Base-by-base conservation (phyloP, 176 grass and related monocot species). In the Metroxylon sagu region DNA sequence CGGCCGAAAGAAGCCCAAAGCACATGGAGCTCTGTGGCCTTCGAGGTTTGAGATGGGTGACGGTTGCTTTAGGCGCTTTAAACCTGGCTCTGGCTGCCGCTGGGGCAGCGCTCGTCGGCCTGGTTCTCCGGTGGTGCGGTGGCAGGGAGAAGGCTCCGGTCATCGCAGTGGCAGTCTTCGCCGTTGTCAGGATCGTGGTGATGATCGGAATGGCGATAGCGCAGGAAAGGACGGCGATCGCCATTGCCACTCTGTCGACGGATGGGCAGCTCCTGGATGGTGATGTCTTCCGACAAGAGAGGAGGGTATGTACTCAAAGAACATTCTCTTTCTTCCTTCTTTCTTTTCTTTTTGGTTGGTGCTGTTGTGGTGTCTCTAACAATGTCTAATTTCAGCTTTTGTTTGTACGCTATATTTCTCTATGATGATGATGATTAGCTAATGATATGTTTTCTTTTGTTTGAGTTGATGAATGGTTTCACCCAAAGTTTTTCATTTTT, bases 131-230 rank as follows among this genome's bases (percentile, higher is more conserved):
- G 5, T 14, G 49, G 14, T 83, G 71, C 71, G 62, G 57, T 60
- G 2, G 3, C 14, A 68, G 26, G 76, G 76, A 79, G 71, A 63
- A 55, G 57, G 69, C 26, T 29, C 52, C 49, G 16, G 60, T n/a
- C 18, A 59, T 5, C 19, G 65, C 50, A 14, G 69, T 61, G 49
- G 72, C 54, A 18, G 62, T 39, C 26, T 19, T 71, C 50, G 64
- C 67, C 3, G 59, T 7, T 4, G 85, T 58, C 18, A 82, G 72
- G 67, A 50, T 88, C 53, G 62, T n/a, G 48, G 68, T 50, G 48
- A 83, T 80, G 80, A 58, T 83, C 59, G 76, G 71, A 18, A 80
- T 69, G 76, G 85, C 67, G 18, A 74, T 25, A 29, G 68, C 58
- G 23, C 85, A 88, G 67, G 76, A 83, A 54, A 51, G 70, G 35